Percentiles rank a stretch among this genome's conserved stretches.
phyloP scores from a whole-genome alignment of 768 basidiomycete genomes.

The Dentipellis fragilis region DNA sequence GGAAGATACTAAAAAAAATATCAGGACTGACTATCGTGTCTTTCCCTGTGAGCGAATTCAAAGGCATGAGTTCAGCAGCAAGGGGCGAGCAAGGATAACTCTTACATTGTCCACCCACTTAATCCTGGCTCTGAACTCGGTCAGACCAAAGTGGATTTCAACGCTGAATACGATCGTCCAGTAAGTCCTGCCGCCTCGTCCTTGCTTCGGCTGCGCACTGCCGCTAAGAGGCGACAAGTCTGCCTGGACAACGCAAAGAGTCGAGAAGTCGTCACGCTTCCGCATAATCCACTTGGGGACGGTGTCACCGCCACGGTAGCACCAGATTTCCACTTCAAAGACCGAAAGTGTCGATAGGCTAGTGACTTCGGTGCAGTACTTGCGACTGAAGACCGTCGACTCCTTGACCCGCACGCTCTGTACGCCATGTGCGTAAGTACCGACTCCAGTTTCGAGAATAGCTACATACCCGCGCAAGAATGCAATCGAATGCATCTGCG shows the following conservation, averaged over 20 bases:
- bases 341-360: constrained; percentile 66
- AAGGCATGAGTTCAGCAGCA: constrained; percentile 8
- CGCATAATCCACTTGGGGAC: constrained; percentile 70
- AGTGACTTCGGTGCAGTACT: constrained; percentile 76
- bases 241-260: constrained; percentile 68
- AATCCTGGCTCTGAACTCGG: constrained; percentile 73
- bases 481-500: constrained; percentile 77
- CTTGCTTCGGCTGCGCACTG: constrained; percentile 59
- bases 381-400: constrained; percentile 70
- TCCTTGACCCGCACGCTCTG: constrained; percentile 72
- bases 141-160: constrained; percentile 75
- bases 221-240: constrained; percentile 64
- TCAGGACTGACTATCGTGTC: constrained; percentile 52
- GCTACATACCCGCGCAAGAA: constrained; percentile 50
- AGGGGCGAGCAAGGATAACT: background rate
- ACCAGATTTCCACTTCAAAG: constrained; percentile 82
- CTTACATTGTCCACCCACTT: constrained; percentile 76
- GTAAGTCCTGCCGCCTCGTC: constrained; percentile 58
- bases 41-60: constrained; percentile 38
- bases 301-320: constrained; percentile 63
- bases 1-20: background rate
- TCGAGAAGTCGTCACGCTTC: constrained; percentile 59
- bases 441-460: background rate
- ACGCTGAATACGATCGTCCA: constrained; percentile 82
- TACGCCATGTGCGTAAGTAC: constrained; percentile 1